phyloP scores from a whole-genome alignment of 73 alveolate genomes.

The Symbiodinium pilosum region DNA sequence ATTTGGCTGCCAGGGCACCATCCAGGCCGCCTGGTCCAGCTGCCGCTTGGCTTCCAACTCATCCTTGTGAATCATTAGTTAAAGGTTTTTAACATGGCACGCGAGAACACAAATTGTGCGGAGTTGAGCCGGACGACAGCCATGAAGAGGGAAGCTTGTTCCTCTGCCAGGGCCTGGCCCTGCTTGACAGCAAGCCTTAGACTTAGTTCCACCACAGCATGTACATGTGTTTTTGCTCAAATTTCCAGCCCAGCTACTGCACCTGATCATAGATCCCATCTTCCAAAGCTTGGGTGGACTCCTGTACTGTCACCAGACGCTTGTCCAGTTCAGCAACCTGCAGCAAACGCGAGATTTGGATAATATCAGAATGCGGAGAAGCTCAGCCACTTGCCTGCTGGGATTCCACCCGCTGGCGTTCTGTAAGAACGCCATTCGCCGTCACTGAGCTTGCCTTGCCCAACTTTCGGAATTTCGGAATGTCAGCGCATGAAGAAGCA shows the following conservation, averaged over 20 bases:
- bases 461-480: too few relatives aligned
- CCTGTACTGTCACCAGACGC: slow-evolving; percentile 76
- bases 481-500: neutral
- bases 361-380: too few relatives aligned
- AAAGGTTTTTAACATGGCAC: too few relatives aligned
- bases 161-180: slow-evolving; percentile 85
- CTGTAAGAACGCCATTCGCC: slow-evolving; percentile 60
- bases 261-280: slow-evolving; percentile 87
- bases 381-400: slow-evolving; percentile 44
- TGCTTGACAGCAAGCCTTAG: slow-evolving; percentile 78
- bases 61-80: neutral
- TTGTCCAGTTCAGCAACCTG: slow-evolving; percentile 74
- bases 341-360: neutral
- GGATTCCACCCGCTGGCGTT: slow-evolving; percentile 69
- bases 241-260: neutral
- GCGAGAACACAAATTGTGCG: too few relatives aligned
- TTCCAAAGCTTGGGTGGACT: slow-evolving; percentile 82
- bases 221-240: neutral
- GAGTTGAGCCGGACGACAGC: neutral
- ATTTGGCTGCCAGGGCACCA: neutral
- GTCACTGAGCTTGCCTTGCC: slow-evolving; percentile 55
- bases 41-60: slow-evolving; percentile 91
- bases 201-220: neutral
- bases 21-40: slow-evolving; percentile 84
- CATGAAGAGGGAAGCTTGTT: slow-evolving; percentile 86